Percentiles rank a stretch among this genome's conserved stretches.
Evolutionary conservation across 169 alveolate species (phyloP).

Genomic region (Plasmodium relictum): DNA sequence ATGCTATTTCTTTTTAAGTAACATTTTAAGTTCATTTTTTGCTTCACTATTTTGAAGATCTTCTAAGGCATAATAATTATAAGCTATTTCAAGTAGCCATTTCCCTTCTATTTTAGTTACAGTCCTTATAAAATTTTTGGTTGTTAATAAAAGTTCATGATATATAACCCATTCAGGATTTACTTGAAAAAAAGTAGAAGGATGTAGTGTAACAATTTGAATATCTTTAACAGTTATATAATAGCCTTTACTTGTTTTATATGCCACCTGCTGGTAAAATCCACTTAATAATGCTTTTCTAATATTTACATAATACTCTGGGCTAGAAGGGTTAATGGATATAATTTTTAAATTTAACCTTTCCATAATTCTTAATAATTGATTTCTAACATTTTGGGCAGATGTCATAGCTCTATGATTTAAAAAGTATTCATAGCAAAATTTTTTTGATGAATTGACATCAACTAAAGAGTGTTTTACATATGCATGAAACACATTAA

Average conservation of each 20-base stretch:
- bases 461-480: constrained; percentile 57
- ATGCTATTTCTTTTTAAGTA: neutral
- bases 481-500: constrained; percentile 88
- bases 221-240: constrained; percentile 96
- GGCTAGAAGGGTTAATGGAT: constrained; percentile 53
- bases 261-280: constrained; percentile 96
- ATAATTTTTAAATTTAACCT: constrained; percentile 85
- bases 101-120: constrained; percentile 93
- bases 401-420: constrained; percentile 93
- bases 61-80: constrained; percentile 41
- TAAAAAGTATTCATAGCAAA: constrained; percentile 92
- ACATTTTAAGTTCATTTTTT: constrained; percentile 32
- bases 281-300: constrained; percentile 88
- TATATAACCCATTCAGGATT: constrained; percentile 97
- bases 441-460: constrained; percentile 87
- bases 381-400: constrained; percentile 93
- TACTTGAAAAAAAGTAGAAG: constrained; percentile 95
- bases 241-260: constrained; percentile 91
- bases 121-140: constrained; percentile 97
- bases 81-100: constrained; percentile 92
- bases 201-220: constrained; percentile 98
- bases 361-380: constrained; percentile 89
- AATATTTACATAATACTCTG: constrained; percentile 47
- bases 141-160: constrained; percentile 98
- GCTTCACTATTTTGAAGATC: constrained; percentile 77